Base-by-base conservation (phyloP, 352 stramenopile species). In the Pythium aphanidermatum region DNA sequence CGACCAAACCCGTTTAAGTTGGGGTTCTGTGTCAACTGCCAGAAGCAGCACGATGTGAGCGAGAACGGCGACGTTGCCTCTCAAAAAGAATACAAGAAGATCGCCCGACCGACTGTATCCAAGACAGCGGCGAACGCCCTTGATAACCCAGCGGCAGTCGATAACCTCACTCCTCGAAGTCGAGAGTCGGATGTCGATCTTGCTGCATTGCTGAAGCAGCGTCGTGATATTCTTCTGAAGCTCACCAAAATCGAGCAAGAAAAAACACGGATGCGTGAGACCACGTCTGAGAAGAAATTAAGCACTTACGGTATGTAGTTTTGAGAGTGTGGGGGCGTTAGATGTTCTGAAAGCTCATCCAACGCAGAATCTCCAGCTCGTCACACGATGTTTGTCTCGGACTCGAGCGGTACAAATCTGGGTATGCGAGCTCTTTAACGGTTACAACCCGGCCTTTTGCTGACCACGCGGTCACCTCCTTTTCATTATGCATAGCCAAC, bases 11-110 rank as follows among this genome's bases (percentile, higher is more conserved):
- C 81, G 24, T 94, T 94, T 54, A 89, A 89, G 54, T 55, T 91
- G 17, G 82, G 82, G 5, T 94, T 92, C 51, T 94, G 82, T 56
- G 78, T 94, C 50, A 94, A 94, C 60, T 94, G 82, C 60, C 82
- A 91, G 65, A 92, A 92, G 56, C 82, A 94, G 51, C 82, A 94
- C 63, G 79, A 94, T 30, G 77, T 90, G 12, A 82, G 67, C 33
- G 71, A 74, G 8, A 70, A 73, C 36, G 82, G 82, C 14, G 70
- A 79, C 46, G 76, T 89, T 9, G 70, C 63, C 12, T 52, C 56
- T 9, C 70, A 67, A 51, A 91, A 91, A 44, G 73, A 86, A 35
- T 94, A 90, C 65, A 94, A 89, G 50, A 83, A 85, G 43, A 92
- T 92, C 29, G 67, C 74, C 9, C 61, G 79, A 6, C 79, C 79